These are phyloP conservation scores for Microascus cirrosus DNA, from an alignment of 2,329 filamentous ascomycete species.

Conservation along the genomic window DNA sequence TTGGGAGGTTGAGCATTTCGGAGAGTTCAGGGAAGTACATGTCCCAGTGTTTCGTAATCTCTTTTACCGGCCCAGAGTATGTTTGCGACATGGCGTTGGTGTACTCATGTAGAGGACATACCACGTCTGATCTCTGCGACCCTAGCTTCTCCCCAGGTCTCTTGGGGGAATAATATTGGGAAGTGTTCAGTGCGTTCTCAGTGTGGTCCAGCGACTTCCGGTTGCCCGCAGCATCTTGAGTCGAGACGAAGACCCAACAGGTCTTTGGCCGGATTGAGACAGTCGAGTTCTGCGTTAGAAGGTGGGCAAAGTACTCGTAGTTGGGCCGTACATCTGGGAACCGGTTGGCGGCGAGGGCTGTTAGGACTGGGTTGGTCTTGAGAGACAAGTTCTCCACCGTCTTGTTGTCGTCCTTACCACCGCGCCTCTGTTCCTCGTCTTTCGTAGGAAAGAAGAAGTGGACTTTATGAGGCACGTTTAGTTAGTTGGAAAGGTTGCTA, in stretches of 20 bases:
- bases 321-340: constrained; percentile 48
- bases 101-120: constrained; percentile 46
- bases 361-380: constrained; percentile 54
- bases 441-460: constrained; percentile 50
- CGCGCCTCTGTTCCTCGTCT: constrained; percentile 39
- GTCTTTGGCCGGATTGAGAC: constrained; percentile 45
- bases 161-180: constrained; percentile 37
- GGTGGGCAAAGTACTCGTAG: constrained; percentile 49
- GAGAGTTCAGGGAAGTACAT: constrained; percentile 45
- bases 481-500: neutral
- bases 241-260: constrained; percentile 49
- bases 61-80: constrained; percentile 43
- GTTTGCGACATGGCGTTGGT: constrained; percentile 41
- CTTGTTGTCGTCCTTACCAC: constrained; percentile 22
- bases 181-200: constrained; percentile 25
- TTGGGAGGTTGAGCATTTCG: constrained; percentile 34
- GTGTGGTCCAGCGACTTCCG: constrained; percentile 30
- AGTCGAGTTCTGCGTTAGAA: constrained; percentile 40
- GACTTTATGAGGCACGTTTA: constrained; percentile 22
- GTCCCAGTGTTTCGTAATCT: constrained; percentile 45
- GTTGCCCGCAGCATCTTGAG: constrained; percentile 25
- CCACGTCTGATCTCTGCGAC: constrained; percentile 36
- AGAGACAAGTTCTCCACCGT: constrained; percentile 38
- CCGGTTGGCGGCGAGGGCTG: constrained; percentile 44
- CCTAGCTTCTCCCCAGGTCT: constrained; percentile 41